These are phyloP conservation scores for Phycomyces nitens DNA, from an alignment of 192 early-diverging fungal genomes.

Conservation along the genomic window DNA sequence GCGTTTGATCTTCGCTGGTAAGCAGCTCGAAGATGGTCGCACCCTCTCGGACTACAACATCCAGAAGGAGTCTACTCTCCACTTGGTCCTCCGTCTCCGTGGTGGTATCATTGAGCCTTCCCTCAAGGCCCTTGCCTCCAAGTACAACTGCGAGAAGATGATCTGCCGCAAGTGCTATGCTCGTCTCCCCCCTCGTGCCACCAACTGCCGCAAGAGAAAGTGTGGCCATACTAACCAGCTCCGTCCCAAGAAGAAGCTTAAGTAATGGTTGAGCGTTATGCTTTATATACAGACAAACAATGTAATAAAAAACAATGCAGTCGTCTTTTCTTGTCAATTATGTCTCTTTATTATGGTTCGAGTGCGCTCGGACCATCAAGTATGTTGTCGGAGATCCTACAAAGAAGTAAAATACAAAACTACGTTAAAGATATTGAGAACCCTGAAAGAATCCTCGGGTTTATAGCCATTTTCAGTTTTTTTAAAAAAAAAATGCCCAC, in stretches of 20 bases:
- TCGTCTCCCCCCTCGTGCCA: conserved; percentile 97
- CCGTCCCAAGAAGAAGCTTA: conserved; percentile 95
- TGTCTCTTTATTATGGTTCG: conserved; percentile 35
- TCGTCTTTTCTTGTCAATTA: conserved; percentile 70
- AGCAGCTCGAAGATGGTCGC: conserved; percentile 72
- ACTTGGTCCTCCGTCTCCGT: conserved; percentile 62
- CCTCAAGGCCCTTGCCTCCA: conserved; percentile 95
- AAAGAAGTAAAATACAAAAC: too few relatives aligned
- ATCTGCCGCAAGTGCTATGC: conserved; percentile 99
- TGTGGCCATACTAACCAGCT: conserved; percentile 99
- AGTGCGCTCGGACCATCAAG: too few relatives aligned
- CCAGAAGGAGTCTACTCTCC: conserved; percentile 64
- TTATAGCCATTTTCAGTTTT: too few relatives aligned
- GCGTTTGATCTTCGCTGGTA: conserved; percentile 72
- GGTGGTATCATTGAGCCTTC: conserved; percentile 96
- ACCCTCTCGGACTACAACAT: conserved; percentile 68
- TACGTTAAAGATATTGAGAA: too few relatives aligned
- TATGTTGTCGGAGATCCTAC: too few relatives aligned
- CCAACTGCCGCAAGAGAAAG: conserved; percentile 99
- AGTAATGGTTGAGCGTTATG: conserved; percentile 6
- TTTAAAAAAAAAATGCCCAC: too few relatives aligned
- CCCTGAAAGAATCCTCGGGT: too few relatives aligned
- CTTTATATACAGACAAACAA: conserved; percentile 30
- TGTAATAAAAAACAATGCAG: conserved; percentile 74
- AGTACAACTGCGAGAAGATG: conserved; percentile 99